Percentiles rank a stretch among this genome's conserved stretches.
Evolutionary conservation across 208 protist species (phyloP).

Genomic region (Polymyxa betae): DNA sequence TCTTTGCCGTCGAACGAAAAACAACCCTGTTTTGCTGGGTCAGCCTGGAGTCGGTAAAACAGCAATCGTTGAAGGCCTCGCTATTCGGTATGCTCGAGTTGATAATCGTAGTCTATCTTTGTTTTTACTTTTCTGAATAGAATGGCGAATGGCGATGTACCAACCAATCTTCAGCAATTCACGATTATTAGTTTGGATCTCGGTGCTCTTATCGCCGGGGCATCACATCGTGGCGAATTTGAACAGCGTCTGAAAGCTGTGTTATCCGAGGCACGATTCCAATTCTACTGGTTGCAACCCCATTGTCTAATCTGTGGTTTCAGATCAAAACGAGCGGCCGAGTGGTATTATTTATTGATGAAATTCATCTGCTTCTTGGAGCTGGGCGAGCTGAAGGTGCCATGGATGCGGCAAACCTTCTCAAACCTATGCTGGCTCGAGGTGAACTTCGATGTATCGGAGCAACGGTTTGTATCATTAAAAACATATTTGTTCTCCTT

Average conservation of each 20-base stretch:
- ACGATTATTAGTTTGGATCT: constrained; percentile 92
- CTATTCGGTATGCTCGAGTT: constrained; percentile 72
- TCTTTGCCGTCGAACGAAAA: constrained; percentile 93
- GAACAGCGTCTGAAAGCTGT: constrained; percentile 99
- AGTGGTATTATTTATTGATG: constrained; percentile 99
- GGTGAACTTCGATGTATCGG: constrained; percentile 78
- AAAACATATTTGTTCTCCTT: background rate
- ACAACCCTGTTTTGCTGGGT: constrained; percentile 98
- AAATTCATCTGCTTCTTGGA: constrained; percentile 97
- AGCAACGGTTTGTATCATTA: constrained; percentile 65
- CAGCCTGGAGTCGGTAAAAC: constrained; percentile 83
- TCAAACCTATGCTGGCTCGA: constrained; percentile 93
- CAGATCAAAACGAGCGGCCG: constrained; percentile 34
- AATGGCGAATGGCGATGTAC: constrained; percentile 87
- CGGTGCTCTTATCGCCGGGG: constrained; percentile 96
- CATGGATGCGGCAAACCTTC: constrained; percentile 97
- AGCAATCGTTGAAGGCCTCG: constrained; percentile 90
- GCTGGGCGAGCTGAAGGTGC: constrained; percentile 87
- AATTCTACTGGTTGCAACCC: background rate
- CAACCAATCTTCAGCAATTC: constrained; percentile 76
- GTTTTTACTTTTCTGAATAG: constrained; percentile 56
- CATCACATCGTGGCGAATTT: constrained; percentile 98
- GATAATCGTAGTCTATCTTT: no score
- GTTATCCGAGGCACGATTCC: constrained; percentile 88
- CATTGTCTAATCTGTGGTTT: background rate